These are phyloP conservation scores for Dictyostelium discoideum DNA, from an alignment of 78 protist species.

Conservation along the genomic window DNA sequence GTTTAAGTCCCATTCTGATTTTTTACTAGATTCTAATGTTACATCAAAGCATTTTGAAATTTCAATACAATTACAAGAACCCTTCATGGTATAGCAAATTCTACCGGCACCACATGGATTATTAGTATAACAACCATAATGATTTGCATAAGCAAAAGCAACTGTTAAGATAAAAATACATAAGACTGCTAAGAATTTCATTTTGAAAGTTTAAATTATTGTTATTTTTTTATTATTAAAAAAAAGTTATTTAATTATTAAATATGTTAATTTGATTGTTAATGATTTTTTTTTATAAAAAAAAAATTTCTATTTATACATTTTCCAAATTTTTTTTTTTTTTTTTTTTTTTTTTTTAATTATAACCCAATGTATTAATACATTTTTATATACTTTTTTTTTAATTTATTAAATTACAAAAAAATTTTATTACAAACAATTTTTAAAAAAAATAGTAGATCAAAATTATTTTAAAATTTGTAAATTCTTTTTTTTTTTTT, in stretches of 20 bases:
- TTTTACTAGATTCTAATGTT: neutral
- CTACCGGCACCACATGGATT: slow-evolving; percentile 28
- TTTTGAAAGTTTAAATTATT: neutral
- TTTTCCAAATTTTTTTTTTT: too few relatives aligned
- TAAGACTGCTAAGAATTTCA: neutral
- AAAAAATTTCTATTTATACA: neutral
- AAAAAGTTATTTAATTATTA: neutral
- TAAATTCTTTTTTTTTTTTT: neutral
- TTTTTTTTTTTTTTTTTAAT: too few relatives aligned
- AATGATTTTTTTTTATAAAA: neutral
- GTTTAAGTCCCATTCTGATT: neutral
- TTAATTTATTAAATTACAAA: too few relatives aligned
- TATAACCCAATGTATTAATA: too few relatives aligned
- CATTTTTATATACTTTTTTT: too few relatives aligned
- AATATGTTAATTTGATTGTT: neutral
- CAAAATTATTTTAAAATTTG: neutral
- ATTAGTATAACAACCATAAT: neutral
- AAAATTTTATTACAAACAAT: neutral
- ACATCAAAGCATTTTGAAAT: slow-evolving; percentile 10
- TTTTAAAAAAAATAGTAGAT: neutral
- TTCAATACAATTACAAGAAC: neutral
- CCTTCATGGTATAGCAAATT: neutral
- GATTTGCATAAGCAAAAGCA: neutral
- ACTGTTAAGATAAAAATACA: neutral
- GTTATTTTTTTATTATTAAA: neutral